Percentiles rank a stretch among this genome's conserved stretches.
Evolutionary conservation across 2,329 filamentous ascomycete species (phyloP).

Genomic region (Colletotrichum lentis): DNA sequence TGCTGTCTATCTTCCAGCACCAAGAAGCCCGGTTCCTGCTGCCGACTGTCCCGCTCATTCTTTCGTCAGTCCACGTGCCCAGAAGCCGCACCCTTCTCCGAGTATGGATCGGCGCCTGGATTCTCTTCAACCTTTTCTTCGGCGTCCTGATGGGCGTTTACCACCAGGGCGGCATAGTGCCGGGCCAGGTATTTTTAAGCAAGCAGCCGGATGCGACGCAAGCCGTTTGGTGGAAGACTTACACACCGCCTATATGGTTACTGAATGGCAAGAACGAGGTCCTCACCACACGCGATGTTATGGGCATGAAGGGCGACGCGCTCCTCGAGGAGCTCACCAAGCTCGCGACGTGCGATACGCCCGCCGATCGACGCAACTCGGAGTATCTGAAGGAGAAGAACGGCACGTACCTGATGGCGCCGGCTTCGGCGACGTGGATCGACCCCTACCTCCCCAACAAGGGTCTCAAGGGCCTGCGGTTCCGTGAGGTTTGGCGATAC

Average conservation of each 20-base stretch:
- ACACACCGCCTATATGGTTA: conserved; percentile 82
- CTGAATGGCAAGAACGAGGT: conserved; percentile 78
- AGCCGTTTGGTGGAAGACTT: conserved; percentile 87
- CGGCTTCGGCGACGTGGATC: conserved; percentile 74
- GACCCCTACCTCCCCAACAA: conserved; percentile 69
- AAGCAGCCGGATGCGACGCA: conserved; percentile 73
- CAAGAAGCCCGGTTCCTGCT: conserved; percentile 83
- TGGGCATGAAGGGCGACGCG: conserved; percentile 70
- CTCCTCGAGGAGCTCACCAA: conserved; percentile 67
- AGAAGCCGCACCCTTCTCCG: conserved; percentile 58
- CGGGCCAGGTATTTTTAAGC: conserved; percentile 78
- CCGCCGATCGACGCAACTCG: conserved; percentile 62
- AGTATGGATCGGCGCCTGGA: conserved; percentile 69
- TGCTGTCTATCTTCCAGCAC: conserved; percentile 78
- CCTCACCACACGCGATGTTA: conserved; percentile 75
- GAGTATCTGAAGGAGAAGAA: conserved; percentile 68
- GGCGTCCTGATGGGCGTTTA: conserved; percentile 81
- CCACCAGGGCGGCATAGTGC: conserved; percentile 81
- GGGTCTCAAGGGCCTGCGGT: conserved; percentile 65
- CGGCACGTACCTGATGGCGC: conserved; percentile 76
- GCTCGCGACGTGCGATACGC: conserved; percentile 70
- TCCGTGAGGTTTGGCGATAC: conserved; percentile 76
- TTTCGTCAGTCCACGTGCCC: conserved; percentile 76
- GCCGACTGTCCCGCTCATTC: conserved; percentile 77
- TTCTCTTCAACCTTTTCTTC: conserved; percentile 73